These are phyloP conservation scores for Aspergillus puulaauensis DNA, from an alignment of 2,329 filamentous ascomycete genomes.

Conservation along the genomic window DNA sequence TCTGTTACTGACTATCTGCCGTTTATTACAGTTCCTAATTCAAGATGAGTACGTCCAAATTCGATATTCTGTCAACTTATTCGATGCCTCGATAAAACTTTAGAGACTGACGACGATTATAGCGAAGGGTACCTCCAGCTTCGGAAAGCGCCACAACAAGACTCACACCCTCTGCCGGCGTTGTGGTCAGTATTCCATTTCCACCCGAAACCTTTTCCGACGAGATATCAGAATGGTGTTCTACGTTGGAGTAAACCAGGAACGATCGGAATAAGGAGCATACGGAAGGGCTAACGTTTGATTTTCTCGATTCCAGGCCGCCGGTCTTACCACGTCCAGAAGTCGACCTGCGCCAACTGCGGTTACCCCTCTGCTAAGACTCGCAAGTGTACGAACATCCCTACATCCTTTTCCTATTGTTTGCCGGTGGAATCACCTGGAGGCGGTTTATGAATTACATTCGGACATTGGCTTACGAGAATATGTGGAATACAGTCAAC, in stretches of 20 bases:
- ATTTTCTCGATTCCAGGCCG: conserved; percentile 60
- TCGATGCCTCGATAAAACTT: conserved; percentile 22
- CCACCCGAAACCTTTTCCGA: conserved; percentile 14
- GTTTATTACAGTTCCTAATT: conserved; percentile 45
- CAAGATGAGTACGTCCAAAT: conserved; percentile 58
- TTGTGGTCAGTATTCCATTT: conserved; percentile 72
- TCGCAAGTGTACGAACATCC: conserved; percentile 82
- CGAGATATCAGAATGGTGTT: conserved; percentile 18
- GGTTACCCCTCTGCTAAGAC: conserved; percentile 97
- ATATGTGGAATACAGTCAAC: conserved; percentile 68
- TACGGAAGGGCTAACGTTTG: conserved; percentile 31
- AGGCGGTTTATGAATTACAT: not conserved
- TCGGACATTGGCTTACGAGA: conserved; percentile 27
- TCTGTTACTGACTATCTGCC: conserved; percentile 24
- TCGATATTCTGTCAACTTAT: conserved; percentile 22
- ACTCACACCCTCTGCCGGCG: conserved; percentile 97
- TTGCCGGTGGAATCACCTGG: not conserved
- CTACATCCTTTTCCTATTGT: conserved; percentile 2
- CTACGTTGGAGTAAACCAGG: conserved; percentile 10
- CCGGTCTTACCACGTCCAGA: conserved; percentile 98
- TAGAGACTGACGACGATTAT: conserved; percentile 48
- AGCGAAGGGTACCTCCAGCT: conserved; percentile 72
- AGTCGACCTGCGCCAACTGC: conserved; percentile 95
- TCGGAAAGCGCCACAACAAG: conserved; percentile 91
- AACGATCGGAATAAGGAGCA: conserved; percentile 5